These are phyloP conservation scores for Xylariaceae sp. DNA, from an alignment of 2,329 filamentous ascomycete genomes.

Conservation along the genomic window DNA sequence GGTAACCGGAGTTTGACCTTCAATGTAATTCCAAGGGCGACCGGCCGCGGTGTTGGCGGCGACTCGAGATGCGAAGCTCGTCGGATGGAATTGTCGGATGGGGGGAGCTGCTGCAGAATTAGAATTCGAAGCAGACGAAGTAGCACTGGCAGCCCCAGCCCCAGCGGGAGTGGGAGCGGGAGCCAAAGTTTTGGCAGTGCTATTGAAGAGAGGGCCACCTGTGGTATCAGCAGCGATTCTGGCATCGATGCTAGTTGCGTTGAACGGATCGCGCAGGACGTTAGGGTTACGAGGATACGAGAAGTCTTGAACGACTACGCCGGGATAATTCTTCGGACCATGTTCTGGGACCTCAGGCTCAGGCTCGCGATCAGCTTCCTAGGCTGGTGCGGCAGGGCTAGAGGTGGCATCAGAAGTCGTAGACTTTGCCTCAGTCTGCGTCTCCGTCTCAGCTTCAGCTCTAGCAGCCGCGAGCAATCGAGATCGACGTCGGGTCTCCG, in stretches of 20 bases:
- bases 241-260: neutral
- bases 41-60: no score
- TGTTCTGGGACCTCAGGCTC: neutral
- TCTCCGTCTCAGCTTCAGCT: neutral
- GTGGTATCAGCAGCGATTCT: no score
- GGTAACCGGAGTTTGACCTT: no score
- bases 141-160: neutral
- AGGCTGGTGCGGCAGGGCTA: neutral
- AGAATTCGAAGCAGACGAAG: no score
- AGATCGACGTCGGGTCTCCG: no score
- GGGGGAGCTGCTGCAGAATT: no score
- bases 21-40: no score
- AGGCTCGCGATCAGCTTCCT: conserved; percentile 1
- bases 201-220: neutral
- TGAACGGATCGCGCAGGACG: conserved; percentile 1
- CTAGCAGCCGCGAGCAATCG: no score
- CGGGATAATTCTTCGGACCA: neutral
- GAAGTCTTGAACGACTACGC: conserved; percentile 9
- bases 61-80: no score
- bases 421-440: neutral
- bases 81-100: no score
- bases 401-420: neutral
- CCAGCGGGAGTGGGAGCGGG: neutral
- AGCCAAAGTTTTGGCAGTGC: neutral
- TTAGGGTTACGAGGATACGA: neutral